These are phyloP conservation scores for Aphanomyces stellatus DNA, from an alignment of 352 stramenopile genomes.

Conservation along the genomic window DNA sequence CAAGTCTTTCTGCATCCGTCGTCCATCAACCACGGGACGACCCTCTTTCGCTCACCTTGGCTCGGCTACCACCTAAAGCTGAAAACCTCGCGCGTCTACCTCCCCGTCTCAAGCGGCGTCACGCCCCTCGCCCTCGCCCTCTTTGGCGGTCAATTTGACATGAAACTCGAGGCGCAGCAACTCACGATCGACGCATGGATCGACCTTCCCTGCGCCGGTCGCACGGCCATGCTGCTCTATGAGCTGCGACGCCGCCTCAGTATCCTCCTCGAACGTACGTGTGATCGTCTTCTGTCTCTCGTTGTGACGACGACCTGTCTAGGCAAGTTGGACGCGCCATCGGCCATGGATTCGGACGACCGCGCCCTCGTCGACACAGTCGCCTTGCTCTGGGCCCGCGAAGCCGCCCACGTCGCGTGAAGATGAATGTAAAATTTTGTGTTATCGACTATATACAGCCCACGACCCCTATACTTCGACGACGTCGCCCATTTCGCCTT, in stretches of 20 bases:
- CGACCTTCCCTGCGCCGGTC: not conserved
- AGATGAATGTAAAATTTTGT: not conserved
- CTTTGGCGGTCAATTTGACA: slow-evolving; percentile 58
- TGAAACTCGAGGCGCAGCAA: not conserved
- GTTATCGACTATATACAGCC: not conserved
- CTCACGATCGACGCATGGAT: slow-evolving; percentile 7
- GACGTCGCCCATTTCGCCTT: not conserved
- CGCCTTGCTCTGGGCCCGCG: not conserved
- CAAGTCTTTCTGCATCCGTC: slow-evolving; percentile 52
- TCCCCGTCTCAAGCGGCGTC: slow-evolving; percentile 59
- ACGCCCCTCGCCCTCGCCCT: slow-evolving; percentile 48
- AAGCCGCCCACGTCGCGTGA: not conserved
- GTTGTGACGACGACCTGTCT: not conserved
- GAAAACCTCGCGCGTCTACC: slow-evolving; percentile 74
- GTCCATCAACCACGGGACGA: slow-evolving; percentile 62
- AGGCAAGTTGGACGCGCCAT: slow-evolving; percentile 13
- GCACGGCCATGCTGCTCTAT: slow-evolving; percentile 12
- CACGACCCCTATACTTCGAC: slow-evolving; percentile 6
- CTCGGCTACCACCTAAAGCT: slow-evolving; percentile 75
- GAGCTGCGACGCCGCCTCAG: slow-evolving; percentile 1
- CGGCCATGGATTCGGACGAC: not conserved
- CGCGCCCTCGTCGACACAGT: not conserved
- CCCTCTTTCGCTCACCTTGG: slow-evolving; percentile 50
- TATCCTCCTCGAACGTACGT: slow-evolving; percentile 15
- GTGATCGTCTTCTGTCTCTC: no score